These are phyloP conservation scores for Aphanomyces cochlioides DNA, from an alignment of 352 stramenopile genomes.

Conservation along the genomic window DNA sequence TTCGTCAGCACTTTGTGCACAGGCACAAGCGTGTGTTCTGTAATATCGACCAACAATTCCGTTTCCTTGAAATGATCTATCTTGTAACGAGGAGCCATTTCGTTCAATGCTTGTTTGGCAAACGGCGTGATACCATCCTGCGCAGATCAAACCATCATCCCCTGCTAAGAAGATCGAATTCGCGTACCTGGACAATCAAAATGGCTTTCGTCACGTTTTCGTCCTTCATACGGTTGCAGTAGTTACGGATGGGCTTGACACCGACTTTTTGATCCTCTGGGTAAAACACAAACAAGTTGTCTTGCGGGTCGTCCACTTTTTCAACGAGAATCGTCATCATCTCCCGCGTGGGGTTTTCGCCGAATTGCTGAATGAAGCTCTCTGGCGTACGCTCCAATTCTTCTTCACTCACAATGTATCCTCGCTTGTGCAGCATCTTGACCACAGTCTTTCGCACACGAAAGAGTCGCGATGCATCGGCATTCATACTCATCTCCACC, in stretches of 20 bases:
- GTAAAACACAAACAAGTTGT: slow-evolving; percentile 99
- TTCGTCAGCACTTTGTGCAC: slow-evolving; percentile 97
- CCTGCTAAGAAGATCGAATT: not conserved
- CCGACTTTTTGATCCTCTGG: slow-evolving; percentile 98
- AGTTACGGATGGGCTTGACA: slow-evolving; percentile 95
- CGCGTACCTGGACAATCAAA: slow-evolving; percentile 89
- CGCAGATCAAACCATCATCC: not conserved
- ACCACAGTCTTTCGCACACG: slow-evolving; percentile 94
- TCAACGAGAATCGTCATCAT: slow-evolving; percentile 95
- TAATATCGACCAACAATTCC: slow-evolving; percentile 99
- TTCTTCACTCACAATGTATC: slow-evolving; percentile 97
- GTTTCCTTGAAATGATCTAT: slow-evolving; percentile 98
- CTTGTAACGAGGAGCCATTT: slow-evolving; percentile 90
- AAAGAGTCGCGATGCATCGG: slow-evolving; percentile 86
- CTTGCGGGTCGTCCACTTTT: slow-evolving; percentile 89
- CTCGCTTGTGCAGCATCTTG: slow-evolving; percentile 93
- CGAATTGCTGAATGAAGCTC: slow-evolving; percentile 80
- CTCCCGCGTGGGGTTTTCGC: slow-evolving; percentile 92
- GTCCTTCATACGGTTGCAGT: slow-evolving; percentile 97
- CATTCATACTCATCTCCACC: slow-evolving; percentile 62
- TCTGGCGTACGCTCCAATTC: slow-evolving; percentile 95
- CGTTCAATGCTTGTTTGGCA: slow-evolving; percentile 94
- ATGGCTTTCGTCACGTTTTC: slow-evolving; percentile 97
- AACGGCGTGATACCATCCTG: slow-evolving; percentile 95
- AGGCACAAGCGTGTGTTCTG: slow-evolving; percentile 98